Evolutionary conservation across 2,329 filamentous ascomycete species (phyloP).

Genomic region (Calonectria multiphialidica): DNA sequence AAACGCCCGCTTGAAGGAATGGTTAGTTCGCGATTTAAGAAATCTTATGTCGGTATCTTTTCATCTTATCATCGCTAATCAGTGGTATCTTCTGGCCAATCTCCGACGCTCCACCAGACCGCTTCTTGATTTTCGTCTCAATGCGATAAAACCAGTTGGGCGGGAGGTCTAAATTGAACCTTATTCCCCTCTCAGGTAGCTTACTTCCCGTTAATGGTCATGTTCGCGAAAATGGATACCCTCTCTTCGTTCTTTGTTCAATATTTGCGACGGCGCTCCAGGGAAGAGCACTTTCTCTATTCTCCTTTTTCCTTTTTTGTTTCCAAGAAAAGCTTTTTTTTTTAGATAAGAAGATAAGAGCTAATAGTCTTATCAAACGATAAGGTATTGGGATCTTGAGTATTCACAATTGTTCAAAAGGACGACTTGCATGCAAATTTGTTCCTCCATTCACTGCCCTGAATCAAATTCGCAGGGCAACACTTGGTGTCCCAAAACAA

Average conservation of each 20-base stretch:
- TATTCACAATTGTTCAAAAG: not conserved
- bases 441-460: not conserved
- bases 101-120: not conserved
- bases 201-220: not conserved
- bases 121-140: not conserved
- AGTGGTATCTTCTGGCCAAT: not conserved
- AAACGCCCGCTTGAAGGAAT: no score
- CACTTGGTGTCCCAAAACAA: constrained; percentile 8
- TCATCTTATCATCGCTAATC: constrained; percentile 1
- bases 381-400: not conserved
- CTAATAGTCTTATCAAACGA: not conserved
- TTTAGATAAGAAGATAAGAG: not conserved
- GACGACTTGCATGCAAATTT: not conserved
- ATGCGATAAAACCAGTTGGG: not conserved
- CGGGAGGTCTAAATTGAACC: no score
- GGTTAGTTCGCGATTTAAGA: not conserved
- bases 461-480: not conserved
- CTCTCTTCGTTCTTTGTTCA: not conserved
- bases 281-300: not conserved
- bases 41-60: not conserved
- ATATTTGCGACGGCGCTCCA: not conserved
- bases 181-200: not conserved
- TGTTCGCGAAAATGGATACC: no score
- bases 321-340: not conserved
- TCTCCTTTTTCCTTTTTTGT: not conserved